Evolutionary conservation across 768 basidiomycete genomes (phyloP).

Genomic region (Megacollybia marginata): DNA sequence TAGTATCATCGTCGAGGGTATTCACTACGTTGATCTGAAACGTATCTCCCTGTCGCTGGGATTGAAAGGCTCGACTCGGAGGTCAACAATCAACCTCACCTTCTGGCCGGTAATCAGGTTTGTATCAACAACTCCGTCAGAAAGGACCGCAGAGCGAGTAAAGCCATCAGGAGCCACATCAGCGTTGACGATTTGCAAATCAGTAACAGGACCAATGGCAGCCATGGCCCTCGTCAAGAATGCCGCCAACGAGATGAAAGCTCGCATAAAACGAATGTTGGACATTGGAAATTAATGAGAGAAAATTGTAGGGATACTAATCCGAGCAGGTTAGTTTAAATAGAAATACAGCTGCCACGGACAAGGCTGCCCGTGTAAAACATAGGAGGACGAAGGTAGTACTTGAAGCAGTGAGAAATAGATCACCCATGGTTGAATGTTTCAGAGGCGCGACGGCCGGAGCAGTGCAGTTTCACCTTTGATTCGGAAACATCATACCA

Average conservation of each 20-base stretch:
- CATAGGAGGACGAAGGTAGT: too few species aligned
- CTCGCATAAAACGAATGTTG: not conserved
- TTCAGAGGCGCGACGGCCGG: too few species aligned
- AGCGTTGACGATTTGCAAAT: slow-evolving; percentile 24
- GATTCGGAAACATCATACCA: too few species aligned
- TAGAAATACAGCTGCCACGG: too few species aligned
- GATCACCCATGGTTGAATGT: too few species aligned
- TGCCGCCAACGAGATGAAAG: not conserved
- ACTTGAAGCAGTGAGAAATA: too few species aligned
- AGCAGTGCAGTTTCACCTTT: too few species aligned
- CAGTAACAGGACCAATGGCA: slow-evolving; percentile 6
- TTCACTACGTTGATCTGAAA: slow-evolving; percentile 31
- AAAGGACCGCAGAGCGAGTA: slow-evolving; percentile 24
- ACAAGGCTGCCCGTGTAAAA: too few species aligned
- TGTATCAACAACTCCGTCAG: slow-evolving; percentile 27
- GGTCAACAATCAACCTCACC: slow-evolving; percentile 5
- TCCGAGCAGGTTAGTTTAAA: too few species aligned
- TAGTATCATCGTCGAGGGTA: slow-evolving; percentile 27
- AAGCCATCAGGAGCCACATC: slow-evolving; percentile 31
- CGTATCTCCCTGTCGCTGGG: not conserved
- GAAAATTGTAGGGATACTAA: too few species aligned
- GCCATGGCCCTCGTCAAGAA: not conserved
- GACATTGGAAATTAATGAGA: not conserved
- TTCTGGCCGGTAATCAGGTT: slow-evolving; percentile 29
- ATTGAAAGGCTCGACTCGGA: not conserved